Evolutionary conservation across 495 filamentous ascomycete species (phyloP).

Genomic region (Hypoxylon fuscum): DNA sequence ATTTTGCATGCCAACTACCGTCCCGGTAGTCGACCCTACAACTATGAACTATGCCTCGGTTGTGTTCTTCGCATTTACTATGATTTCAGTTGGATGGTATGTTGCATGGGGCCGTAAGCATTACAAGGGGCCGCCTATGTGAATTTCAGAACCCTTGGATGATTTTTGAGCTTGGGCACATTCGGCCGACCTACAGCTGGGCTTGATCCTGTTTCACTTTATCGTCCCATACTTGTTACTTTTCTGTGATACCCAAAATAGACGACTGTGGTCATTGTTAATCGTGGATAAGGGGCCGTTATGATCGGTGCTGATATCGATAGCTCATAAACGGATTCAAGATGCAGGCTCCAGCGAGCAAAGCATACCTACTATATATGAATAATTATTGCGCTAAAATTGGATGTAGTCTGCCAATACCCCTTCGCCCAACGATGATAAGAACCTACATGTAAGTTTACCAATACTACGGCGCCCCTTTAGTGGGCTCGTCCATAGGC

Average conservation of each 20-base stretch:
- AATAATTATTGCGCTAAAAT: conserved; percentile 3
- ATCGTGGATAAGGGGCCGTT: conserved; percentile 1
- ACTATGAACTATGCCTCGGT: conserved; percentile 74
- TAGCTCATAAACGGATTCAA: not conserved
- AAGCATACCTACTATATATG: conserved; percentile 16
- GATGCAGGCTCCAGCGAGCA: conserved; percentile 10
- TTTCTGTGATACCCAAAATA: conserved; percentile 22
- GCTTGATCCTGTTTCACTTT: conserved; percentile 1
- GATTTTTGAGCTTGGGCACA: conserved; percentile 6
- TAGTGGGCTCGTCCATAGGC: not conserved
- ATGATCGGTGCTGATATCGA: conserved; percentile 18
- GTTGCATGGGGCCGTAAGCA: conserved; percentile 68
- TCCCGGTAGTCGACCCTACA: conserved; percentile 66
- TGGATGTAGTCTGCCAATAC: not conserved
- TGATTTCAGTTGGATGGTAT: conserved; percentile 56
- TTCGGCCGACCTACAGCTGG: not conserved
- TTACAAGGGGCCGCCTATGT: conserved; percentile 71
- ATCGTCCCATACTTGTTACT: conserved; percentile 5
- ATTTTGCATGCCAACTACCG: conserved; percentile 70
- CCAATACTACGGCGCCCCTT: not conserved
- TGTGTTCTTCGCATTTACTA: conserved; percentile 68
- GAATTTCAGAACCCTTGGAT: conserved; percentile 10
- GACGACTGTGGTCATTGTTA: conserved; percentile 4
- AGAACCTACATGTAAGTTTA: no score
- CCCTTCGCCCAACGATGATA: not conserved